Conservation (phyloP, 768 basidiomycete genomes). For the Mycena polygramma region DNA sequence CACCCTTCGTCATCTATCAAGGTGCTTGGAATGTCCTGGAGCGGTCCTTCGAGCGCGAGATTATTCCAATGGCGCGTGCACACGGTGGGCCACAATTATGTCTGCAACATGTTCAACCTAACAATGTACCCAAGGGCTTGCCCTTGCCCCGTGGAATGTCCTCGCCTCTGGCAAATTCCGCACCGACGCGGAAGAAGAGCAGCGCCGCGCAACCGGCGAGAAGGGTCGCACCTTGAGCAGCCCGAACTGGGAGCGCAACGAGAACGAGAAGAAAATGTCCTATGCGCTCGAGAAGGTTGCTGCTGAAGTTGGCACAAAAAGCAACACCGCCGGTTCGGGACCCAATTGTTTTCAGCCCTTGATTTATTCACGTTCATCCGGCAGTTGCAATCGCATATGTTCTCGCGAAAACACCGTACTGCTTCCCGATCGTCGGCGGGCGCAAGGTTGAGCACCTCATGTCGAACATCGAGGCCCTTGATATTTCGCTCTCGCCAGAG, state of each 20-base stretch:
- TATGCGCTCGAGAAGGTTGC: conserved; percentile 54
- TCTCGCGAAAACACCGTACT: conserved; percentile 41
- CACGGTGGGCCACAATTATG: conserved; percentile 2
- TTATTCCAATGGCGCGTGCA: conserved; percentile 51
- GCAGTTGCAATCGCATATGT: conserved; percentile 62
- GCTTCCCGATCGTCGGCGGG: conserved; percentile 53
- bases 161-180: conserved; percentile 21
- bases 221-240: conserved; percentile 43
- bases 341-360: too few relatives aligned
- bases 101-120: neutral
- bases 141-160: conserved; percentile 27
- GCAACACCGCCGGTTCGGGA: conserved; percentile 51
- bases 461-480: conserved; percentile 59
- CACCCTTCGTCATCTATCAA: conserved; percentile 61
- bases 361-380: too few relatives aligned
- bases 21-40: conserved; percentile 51
- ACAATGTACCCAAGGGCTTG: conserved; percentile 26
- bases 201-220: conserved; percentile 49
- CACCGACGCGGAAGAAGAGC: conserved; percentile 29
- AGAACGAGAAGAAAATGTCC: conserved; percentile 47
- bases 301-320: conserved; percentile 51
- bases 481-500: conserved; percentile 52
- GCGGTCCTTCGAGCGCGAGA: conserved; percentile 60
- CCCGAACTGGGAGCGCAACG: conserved; percentile 34
- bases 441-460: conserved; percentile 59